phyloP scores from a whole-genome alignment of 306 rosid genomes.

The Echinosophora koreensis region DNA sequence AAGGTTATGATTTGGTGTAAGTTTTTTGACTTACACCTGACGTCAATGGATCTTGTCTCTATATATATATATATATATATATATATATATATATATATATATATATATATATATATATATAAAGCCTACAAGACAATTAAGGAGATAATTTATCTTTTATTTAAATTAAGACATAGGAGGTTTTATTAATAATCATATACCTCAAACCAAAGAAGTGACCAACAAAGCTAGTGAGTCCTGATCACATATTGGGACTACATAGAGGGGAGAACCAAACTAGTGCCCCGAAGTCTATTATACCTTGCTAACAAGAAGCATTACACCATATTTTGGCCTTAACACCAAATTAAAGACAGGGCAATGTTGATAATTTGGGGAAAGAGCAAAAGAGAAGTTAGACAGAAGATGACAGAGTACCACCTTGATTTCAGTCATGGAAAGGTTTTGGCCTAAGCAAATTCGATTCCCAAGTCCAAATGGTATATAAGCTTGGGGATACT shows the following conservation, averaged over 20 bases:
- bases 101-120: no score
- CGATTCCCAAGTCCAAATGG: slow-evolving; percentile 57
- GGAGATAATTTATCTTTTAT: no score
- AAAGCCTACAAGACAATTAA: no score
- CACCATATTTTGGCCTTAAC: slow-evolving; percentile 49
- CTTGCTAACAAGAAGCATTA: slow-evolving; percentile 42
- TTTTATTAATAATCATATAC: no score
- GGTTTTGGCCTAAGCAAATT: slow-evolving; percentile 49
- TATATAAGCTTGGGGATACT: slow-evolving; percentile 51
- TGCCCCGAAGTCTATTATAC: not conserved
- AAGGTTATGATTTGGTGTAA: no score
- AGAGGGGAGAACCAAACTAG: not conserved
- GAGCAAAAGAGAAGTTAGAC: slow-evolving; percentile 39
- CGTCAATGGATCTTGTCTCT: no score
- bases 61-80: no score
- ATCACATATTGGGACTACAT: not conserved
- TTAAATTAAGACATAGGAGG: no score
- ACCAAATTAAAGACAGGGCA: slow-evolving; percentile 35
- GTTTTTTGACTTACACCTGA: no score
- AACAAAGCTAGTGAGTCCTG: not conserved
- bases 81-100: no score
- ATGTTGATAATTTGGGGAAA: slow-evolving; percentile 52
- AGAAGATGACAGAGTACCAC: slow-evolving; percentile 33
- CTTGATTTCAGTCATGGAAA: slow-evolving; percentile 41
- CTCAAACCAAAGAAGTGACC: not conserved